Percentiles rank a stretch among this genome's conserved stretches.
Evolutionary conservation across 805 yeast genomes (phyloP).

Genomic region (Cyberlindnera sargentensis): DNA sequence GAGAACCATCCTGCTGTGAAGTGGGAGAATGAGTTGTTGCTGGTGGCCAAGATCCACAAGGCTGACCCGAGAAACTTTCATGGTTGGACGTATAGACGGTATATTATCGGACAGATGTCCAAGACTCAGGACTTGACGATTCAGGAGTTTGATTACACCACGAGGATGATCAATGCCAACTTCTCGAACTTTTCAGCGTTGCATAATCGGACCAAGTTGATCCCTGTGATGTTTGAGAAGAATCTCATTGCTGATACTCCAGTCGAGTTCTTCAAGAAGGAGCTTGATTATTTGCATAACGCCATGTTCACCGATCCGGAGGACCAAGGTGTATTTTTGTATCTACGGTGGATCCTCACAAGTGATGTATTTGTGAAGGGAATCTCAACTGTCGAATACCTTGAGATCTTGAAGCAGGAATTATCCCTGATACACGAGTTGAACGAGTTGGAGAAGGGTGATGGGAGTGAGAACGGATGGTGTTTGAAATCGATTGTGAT

Average conservation of each 20-base stretch:
- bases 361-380: conserved; percentile 24
- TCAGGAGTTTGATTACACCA: conserved; percentile 70
- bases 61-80: conserved; percentile 83
- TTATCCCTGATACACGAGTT: conserved; percentile 49
- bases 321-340: conserved; percentile 91
- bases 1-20: conserved; percentile 43
- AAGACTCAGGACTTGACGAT: conserved; percentile 24
- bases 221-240: conserved; percentile 41
- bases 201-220: conserved; percentile 77
- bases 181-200: conserved; percentile 94
- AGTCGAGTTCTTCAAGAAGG: conserved; percentile 39
- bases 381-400: conserved; percentile 26
- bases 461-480: conserved; percentile 64
- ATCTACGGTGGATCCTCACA: conserved; percentile 69
- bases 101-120: conserved; percentile 42
- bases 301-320: conserved; percentile 92
- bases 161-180: conserved; percentile 68
- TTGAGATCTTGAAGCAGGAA: conserved; percentile 37
- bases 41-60: conserved; percentile 61
- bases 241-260: conserved; percentile 25
- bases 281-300: conserved; percentile 62
- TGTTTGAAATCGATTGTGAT: conserved; percentile 59
- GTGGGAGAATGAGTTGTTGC: conserved; percentile 65
- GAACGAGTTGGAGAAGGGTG: conserved; percentile 66
- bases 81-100: conserved; percentile 92